Conservation (phyloP, 441 rosid species). For the Erodium trifolium region DNA sequence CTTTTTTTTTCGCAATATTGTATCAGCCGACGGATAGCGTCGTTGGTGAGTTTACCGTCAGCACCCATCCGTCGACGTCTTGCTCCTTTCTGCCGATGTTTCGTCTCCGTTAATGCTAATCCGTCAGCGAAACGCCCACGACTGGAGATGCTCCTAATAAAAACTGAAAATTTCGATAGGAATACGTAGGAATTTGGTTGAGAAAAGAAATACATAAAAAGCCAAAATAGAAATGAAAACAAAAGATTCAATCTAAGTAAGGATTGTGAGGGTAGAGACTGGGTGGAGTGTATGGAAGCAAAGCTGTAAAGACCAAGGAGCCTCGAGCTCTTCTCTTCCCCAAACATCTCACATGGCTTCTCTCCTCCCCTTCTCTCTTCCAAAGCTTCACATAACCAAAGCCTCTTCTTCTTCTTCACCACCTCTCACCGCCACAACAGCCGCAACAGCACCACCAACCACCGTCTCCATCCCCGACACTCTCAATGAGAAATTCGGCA, state of each 20-base stretch:
- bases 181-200: too few species aligned
- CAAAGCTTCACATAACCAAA: slow-evolving; percentile 38
- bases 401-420: slow-evolving; percentile 26
- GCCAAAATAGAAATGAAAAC: neutral
- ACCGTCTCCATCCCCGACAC: slow-evolving; percentile 28
- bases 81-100: too few species aligned
- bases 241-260: neutral
- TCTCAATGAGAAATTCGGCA: slow-evolving; percentile 55
- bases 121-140: too few species aligned
- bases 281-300: neutral
- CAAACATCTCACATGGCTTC: slow-evolving; percentile 41
- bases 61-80: too few species aligned
- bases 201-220: too few species aligned
- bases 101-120: too few species aligned
- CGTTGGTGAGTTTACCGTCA: too few species aligned
- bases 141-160: too few species aligned
- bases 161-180: too few species aligned
- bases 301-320: neutral
- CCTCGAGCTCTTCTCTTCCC: neutral
- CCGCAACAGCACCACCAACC: slow-evolving; percentile 4
- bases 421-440: slow-evolving; percentile 16
- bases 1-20: too few species aligned
- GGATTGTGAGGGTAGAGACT: slow-evolving; percentile 1
- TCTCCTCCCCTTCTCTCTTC: slow-evolving; percentile 56
- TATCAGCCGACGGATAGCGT: too few species aligned